Evolutionary conservation across 1,139 yeast genomes (phyloP).

Genomic region (Pneumocystis sp.): DNA sequence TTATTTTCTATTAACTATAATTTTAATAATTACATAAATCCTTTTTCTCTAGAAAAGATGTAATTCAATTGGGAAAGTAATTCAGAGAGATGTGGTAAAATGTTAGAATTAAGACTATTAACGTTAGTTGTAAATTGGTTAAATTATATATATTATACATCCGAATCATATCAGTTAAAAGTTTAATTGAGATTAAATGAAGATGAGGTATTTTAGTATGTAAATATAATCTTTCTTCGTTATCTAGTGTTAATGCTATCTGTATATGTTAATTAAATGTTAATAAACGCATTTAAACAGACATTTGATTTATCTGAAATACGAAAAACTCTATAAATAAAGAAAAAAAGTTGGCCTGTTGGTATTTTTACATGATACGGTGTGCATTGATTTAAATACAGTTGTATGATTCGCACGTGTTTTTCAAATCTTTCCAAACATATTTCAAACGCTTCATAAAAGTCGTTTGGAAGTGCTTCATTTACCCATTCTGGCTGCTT

Average conservation of each 20-base stretch:
- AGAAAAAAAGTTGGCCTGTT: neutral
- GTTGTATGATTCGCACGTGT: neutral
- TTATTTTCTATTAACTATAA: neutral
- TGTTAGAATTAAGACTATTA: neutral
- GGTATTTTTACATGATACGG: neutral
- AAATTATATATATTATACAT: neutral
- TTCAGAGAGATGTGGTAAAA: neutral
- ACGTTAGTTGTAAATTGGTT: neutral
- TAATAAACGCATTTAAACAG: neutral
- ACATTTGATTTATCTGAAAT: neutral
- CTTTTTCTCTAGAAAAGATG: neutral
- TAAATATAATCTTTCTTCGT: neutral
- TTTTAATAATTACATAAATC: neutral
- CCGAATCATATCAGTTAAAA: neutral
- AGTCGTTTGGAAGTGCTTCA: neutral
- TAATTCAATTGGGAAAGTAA: neutral
- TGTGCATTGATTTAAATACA: neutral
- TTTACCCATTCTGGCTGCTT: neutral
- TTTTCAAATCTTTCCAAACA: neutral
- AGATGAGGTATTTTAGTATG: neutral
- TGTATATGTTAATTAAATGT: neutral
- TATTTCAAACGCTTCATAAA: neutral
- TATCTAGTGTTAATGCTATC: neutral
- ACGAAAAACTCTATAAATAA: neutral
- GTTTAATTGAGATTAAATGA: neutral